These are phyloP conservation scores for Ricinus communis DNA, from an alignment of 345 rosid species.

Conservation along the genomic window DNA sequence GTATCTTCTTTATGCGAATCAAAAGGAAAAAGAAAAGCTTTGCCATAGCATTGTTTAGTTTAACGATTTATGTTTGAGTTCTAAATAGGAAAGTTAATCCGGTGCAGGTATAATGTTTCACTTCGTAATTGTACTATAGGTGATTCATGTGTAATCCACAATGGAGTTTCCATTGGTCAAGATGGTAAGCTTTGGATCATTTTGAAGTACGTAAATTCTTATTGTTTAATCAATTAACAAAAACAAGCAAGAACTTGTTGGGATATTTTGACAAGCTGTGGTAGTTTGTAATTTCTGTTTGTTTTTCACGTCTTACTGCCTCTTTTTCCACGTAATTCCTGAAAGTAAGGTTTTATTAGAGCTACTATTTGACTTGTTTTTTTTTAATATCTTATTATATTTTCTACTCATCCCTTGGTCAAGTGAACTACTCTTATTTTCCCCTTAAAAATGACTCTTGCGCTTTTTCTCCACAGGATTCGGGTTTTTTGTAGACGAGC, in stretches of 20 bases:
- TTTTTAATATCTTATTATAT: too few species aligned
- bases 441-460: neutral
- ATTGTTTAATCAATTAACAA: neutral
- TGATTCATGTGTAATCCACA: constrained; percentile 62
- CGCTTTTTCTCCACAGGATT: constrained; percentile 52
- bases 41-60: neutral
- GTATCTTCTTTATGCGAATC: neutral
- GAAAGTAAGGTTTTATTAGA: too few species aligned
- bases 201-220: neutral
- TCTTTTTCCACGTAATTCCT: too few species aligned
- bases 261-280: neutral
- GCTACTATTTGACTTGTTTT: too few species aligned
- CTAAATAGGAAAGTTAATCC: neutral
- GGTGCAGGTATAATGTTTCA: constrained; percentile 59
- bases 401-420: too few species aligned
- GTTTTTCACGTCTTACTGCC: neutral
- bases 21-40: neutral
- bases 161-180: constrained; percentile 87
- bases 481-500: constrained; percentile 72
- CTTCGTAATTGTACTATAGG: constrained; percentile 68
- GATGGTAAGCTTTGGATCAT: constrained; percentile 51
- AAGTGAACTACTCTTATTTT: too few species aligned
- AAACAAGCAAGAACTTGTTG: neutral
- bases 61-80: neutral
- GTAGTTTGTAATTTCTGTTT: neutral